Evolutionary conservation across 208 protist species (phyloP), one percentile per base, ranked within the genome.

Genomic region (Trypanosomatidae sp.): DNA sequence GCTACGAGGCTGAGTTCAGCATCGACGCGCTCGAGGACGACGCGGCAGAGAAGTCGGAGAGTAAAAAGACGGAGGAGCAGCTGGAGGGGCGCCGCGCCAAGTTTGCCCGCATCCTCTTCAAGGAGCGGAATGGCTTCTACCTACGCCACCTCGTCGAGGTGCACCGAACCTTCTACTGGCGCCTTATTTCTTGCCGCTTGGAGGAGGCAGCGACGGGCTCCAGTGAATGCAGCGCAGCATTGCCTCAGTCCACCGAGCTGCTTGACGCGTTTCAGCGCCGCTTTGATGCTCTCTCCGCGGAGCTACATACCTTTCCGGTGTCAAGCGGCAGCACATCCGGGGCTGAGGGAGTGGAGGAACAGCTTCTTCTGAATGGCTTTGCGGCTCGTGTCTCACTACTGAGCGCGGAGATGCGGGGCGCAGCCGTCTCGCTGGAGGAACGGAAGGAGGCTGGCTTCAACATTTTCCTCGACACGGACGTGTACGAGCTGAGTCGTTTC

Each of bases 1-100:
- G 85, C 77, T 99, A 98, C 73, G 85, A 95, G 39, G 82, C 94
- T 43, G 94, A 97, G 53, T 98, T 98, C 74, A 73, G 85, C 55
- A 77, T 83, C 43, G 85, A 77, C 49, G 82, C 72, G 28, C 77
- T 76, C n/a, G 71, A 85, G 65, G 74, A 74, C 28, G 77, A 80
- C 17, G 67, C 62, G 15, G 81, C 76, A n/a, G 73, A 70, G 10
- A 41, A 76, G n/a, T 69, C 36, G 46, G 53, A 76, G 50, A 62
- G 77, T 43, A 77, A 67, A 25, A 82, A 68, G 74, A 49, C 58
- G 22, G 76, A 80, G 68, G 76, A 81, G 60, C 22, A 80, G 46
- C 43, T 69, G n/a, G 69, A 77, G 39, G 73, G 80, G 30, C 81
- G 87, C 69, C 77, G 78, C 15, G 91, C 88, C 59, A 84, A 88